phyloP scores from a whole-genome alignment of 176 grass and related monocot genomes.

The Oryza meyeriana region DNA sequence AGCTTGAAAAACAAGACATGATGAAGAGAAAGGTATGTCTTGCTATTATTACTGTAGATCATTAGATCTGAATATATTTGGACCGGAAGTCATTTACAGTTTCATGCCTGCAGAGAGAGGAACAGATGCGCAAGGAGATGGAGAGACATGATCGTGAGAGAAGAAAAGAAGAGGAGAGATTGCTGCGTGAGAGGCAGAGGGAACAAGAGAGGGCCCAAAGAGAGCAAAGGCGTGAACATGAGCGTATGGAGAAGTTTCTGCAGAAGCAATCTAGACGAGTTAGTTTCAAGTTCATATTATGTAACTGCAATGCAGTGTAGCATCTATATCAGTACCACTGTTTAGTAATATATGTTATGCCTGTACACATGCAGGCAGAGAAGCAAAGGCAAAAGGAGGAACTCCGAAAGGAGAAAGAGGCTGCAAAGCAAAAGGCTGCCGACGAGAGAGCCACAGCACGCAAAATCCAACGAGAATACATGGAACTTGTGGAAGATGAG shows the following conservation, averaged over 20 bases:
- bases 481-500: conserved; percentile 94
- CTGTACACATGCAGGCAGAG: conserved; percentile 60
- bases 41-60: conserved; percentile 24
- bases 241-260: conserved; percentile 89
- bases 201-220: conserved; percentile 90
- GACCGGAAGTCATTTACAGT: conserved; percentile 17
- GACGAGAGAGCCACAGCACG: conserved; percentile 91
- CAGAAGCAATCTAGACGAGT: conserved; percentile 80
- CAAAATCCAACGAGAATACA: conserved; percentile 90
- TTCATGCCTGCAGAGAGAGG: conserved; percentile 65
- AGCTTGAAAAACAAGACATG: conserved; percentile 96
- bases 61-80: conserved; percentile 22
- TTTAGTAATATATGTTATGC: conserved; percentile 12
- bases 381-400: conserved; percentile 96
- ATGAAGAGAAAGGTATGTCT: conserved; percentile 79
- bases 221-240: conserved; percentile 81
- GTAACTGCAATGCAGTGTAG: conserved; percentile 16
- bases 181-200: conserved; percentile 81
- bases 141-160: conserved; percentile 94
- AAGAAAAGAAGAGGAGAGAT: conserved; percentile 94
- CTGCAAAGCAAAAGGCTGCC: conserved; percentile 78
- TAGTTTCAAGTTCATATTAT: conserved; percentile 35
- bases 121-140: conserved; percentile 91
- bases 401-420: conserved; percentile 83
- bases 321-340: conserved; percentile 5